Evolutionary conservation across 1,139 yeast species (phyloP), one percentile per base, ranked within the genome.

Genomic region (Geotrichum klebahnii): DNA sequence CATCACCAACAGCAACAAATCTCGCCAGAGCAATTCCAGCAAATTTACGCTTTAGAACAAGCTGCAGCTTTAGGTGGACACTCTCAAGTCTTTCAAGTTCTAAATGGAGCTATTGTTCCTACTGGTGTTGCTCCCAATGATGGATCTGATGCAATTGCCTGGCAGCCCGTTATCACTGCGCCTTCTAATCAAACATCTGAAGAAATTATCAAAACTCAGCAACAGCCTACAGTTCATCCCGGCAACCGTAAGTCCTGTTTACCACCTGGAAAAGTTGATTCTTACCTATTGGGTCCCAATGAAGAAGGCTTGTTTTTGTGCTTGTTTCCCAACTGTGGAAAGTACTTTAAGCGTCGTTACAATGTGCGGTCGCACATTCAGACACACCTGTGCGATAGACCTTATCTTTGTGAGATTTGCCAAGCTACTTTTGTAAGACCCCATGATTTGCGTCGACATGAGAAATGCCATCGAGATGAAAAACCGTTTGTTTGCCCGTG

Each of bases 321-420:
- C 67, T 75, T 79, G 53, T 92, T 76, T 67, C 80, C 85, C 23
- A 77, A 78, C 50, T 94, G 99, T 69, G 85, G 87, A 16, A 89
- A 94, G 67, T 73, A 78, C 52, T 92, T 94, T 68, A 82, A 90
- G 8, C 76, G 98, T 62, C 75, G 96, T 46, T 94, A 94, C 69
- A 94, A 94, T 64, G 89, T 88, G n/a, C 76, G 97, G 55, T 88
- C 97, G 0, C 99, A 94, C 66, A 90, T 94, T 52, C 98, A 94
- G 66, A 94, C 98, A 0, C 99, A 94, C 73, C 71, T 94, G 48
- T 83, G 94, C 65, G 98, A 94, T 67, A 74, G 97, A 51, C 99
- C 99, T 3, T 82, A 84, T 61, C 55, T 66, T 2, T 85, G 92
- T 65, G 79, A 80, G 3, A 59, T 61, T 10, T 79, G 83, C 60